These are phyloP conservation scores for Terfezia claveryi DNA, from an alignment of 495 filamentous ascomycete species.

Conservation along the genomic window DNA sequence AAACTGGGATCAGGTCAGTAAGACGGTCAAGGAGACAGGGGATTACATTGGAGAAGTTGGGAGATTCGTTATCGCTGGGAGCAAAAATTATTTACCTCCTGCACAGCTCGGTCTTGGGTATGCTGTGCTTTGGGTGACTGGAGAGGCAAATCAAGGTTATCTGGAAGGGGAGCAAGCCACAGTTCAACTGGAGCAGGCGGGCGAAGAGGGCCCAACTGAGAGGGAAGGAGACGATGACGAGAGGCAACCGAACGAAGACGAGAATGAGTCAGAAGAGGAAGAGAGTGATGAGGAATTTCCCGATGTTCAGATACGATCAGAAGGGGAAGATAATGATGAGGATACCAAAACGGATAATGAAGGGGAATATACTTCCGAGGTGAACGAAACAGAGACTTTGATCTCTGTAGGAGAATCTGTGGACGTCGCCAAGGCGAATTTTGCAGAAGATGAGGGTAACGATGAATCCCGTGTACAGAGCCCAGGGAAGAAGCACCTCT, in stretches of 20 bases:
- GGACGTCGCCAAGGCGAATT: not conserved
- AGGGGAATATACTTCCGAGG: not conserved
- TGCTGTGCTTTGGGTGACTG: constrained; percentile 65
- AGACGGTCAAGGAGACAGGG: constrained; percentile 45
- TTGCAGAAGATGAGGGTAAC: not conserved
- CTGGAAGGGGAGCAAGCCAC: not conserved
- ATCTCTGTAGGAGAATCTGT: constrained; percentile 1
- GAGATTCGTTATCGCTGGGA: constrained; percentile 55
- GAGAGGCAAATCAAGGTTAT: constrained; percentile 47
- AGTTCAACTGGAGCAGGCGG: not conserved
- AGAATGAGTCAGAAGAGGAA: not conserved
- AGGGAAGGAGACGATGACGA: not conserved
- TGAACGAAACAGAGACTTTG: not conserved
- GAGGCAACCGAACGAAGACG: not conserved
- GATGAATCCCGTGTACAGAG: constrained; percentile 1
- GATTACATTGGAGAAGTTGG: constrained; percentile 53
- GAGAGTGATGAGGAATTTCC: constrained; percentile 1
- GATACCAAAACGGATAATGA: constrained; percentile 12
- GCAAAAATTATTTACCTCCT: constrained; percentile 77
- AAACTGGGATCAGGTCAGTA: constrained; percentile 64
- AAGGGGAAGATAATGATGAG: constrained; percentile 5
- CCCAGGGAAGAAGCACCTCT: constrained; percentile 22
- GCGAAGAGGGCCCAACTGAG: not conserved
- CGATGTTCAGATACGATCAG: not conserved
- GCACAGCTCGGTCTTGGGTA: constrained; percentile 74